Evolutionary conservation across 1,284 basidiomycete genomes (phyloP), one percentile per base, ranked within the genome.

Genomic region (Hortiboletus rubellus): DNA sequence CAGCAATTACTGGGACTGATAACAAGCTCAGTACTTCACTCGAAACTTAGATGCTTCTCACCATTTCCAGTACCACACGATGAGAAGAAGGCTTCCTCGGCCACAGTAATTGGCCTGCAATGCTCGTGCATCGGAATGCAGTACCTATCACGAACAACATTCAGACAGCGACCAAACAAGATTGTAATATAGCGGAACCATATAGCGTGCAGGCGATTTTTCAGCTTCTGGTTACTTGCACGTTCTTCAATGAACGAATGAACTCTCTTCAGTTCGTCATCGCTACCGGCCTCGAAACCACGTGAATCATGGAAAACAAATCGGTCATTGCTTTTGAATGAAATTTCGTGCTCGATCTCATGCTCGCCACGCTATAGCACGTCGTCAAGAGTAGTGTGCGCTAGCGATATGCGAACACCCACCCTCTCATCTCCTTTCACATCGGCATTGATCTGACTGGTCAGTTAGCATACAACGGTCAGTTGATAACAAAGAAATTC

Each of bases 301-400:
- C 66, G 36, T 5, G 70, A 72, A 48, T 72, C 70, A 43, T 72
- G 70, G 52, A 72, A 71, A 3, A 72, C 52, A 52, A 70, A 64
- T 12, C 40, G 34, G 14, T n/a, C 14, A 24, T 57, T 64, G 42
- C 52, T 62, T 15, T 34, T 3, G 36, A 72, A 75, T 0, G 66
- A 50, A 46, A 76, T 61, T 31, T 67, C 66, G 17, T 71, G 53
- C 15, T 72, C 58, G 43, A 76, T 74, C 40, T 72, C 8, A 12
- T 75, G 74, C 18, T 60, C 40, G 24, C 70, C 69, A 37, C 71
- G 66, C 73, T 74, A 24, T 17, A 14, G 22, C 8, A 10, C 0
- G 2, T 33, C 11, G 10, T 42, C 34, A 44, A 11, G 3, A 33
- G 44, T 7, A 6, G 4, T 22, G 1, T 22, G n/a, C 15, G 7